These are phyloP conservation scores for Bacidia rubella DNA, from an alignment of 495 filamentous ascomycete genomes.

Conservation along the genomic window DNA sequence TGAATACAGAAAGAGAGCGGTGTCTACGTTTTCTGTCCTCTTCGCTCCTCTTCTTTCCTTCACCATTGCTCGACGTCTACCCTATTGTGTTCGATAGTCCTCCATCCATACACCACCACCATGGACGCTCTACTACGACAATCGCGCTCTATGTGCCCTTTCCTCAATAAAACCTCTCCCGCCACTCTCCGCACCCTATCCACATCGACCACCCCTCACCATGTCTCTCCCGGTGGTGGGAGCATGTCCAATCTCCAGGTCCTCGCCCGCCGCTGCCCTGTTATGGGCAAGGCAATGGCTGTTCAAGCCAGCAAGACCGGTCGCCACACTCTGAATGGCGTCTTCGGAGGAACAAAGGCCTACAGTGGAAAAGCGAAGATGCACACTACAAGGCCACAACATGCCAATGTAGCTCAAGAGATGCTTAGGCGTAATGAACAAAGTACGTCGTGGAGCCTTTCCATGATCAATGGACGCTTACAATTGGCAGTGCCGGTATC, in stretches of 20 bases:
- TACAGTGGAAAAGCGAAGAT: constrained; percentile 52
- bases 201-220: constrained; percentile 49
- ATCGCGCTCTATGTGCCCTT: constrained; percentile 89
- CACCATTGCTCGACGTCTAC: neutral
- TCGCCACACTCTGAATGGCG: constrained; percentile 29
- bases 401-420: constrained; percentile 57
- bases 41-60: neutral
- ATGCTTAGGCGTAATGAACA: constrained; percentile 46
- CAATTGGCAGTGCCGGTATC: constrained; percentile 8
- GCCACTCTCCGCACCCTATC: constrained; percentile 80
- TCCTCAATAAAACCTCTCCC: constrained; percentile 86
- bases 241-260: constrained; percentile 96
- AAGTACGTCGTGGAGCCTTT: constrained; percentile 33
- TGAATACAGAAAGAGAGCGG: neutral
- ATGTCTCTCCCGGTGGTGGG: constrained; percentile 64
- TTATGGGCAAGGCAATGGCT: constrained; percentile 95
- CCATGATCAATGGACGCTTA: neutral
- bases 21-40: neutral
- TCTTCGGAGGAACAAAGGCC: constrained; percentile 29
- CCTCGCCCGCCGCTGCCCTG: constrained; percentile 84
- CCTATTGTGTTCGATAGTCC: neutral
- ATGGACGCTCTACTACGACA: constrained; percentile 95
- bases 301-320: constrained; percentile 57
- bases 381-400: constrained; percentile 62
- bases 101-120: neutral